These are phyloP conservation scores for Botrytis medusae DNA, from an alignment of 2,329 filamentous ascomycete species.

Conservation along the genomic window DNA sequence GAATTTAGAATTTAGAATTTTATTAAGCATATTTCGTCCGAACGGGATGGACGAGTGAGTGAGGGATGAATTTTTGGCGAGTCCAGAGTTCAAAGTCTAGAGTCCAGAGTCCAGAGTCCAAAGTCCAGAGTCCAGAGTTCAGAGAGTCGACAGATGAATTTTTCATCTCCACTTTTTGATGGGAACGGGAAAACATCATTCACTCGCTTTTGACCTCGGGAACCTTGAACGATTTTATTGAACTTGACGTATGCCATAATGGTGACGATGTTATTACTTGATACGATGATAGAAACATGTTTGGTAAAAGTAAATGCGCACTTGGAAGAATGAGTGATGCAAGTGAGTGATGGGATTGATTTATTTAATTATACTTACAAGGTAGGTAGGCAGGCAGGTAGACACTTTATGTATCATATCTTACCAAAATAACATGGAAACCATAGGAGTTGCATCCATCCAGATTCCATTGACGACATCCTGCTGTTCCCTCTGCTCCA, in stretches of 20 bases:
- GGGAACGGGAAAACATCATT: background rate
- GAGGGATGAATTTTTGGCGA: background rate
- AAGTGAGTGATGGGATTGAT: background rate
- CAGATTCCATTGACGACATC: background rate
- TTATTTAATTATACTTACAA: background rate
- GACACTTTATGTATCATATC: too few species aligned
- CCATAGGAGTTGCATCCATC: background rate
- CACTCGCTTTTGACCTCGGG: background rate
- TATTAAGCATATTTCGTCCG: constrained; percentile 7
- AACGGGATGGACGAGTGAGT: background rate
- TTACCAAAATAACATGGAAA: background rate
- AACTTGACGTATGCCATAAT: background rate
- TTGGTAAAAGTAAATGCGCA: background rate
- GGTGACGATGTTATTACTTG: background rate
- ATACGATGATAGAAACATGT: background rate
- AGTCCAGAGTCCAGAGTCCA: background rate
- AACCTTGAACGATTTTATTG: background rate
- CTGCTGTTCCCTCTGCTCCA: background rate
- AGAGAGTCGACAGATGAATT: background rate
- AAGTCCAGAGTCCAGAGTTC: background rate
- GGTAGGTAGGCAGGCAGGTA: background rate
- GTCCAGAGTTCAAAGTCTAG: too few species aligned
- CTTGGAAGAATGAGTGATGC: too few species aligned
- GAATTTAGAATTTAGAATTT: background rate
- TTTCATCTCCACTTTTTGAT: background rate